These are phyloP conservation scores for Penicillium canariense DNA, from an alignment of 495 filamentous ascomycete species.

Conservation along the genomic window DNA sequence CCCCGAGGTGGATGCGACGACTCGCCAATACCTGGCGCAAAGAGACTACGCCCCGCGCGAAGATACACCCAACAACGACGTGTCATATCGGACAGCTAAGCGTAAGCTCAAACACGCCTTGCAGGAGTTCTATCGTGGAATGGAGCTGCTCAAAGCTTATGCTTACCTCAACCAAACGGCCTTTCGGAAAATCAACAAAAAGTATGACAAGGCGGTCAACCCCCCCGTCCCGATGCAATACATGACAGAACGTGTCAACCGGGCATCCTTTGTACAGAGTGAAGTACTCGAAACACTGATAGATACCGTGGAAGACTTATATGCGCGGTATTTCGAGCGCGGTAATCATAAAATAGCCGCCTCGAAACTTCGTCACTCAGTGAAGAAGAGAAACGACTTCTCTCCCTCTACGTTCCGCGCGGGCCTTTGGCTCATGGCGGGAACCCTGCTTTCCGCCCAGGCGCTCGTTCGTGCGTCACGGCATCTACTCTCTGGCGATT, in stretches of 20 bases:
- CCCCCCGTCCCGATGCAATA: slow-evolving; percentile 74
- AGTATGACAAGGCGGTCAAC: slow-evolving; percentile 88
- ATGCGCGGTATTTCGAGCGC: slow-evolving; percentile 86
- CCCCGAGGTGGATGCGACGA: slow-evolving; percentile 35
- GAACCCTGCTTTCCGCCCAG: slow-evolving; percentile 69
- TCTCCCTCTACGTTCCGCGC: slow-evolving; percentile 73
- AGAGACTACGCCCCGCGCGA: slow-evolving; percentile 66
- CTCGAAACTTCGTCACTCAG: slow-evolving; percentile 73
- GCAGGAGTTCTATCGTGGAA: slow-evolving; percentile 87
- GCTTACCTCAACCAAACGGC: slow-evolving; percentile 84
- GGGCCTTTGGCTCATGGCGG: slow-evolving; percentile 74
- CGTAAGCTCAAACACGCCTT: slow-evolving; percentile 85
- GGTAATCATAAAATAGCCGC: slow-evolving; percentile 89
- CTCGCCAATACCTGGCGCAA: slow-evolving; percentile 32
- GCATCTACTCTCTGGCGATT: slow-evolving; percentile 50
- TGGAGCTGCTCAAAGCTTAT: slow-evolving; percentile 90
- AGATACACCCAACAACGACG: slow-evolving; percentile 49
- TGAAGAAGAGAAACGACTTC: slow-evolving; percentile 63
- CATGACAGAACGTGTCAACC: slow-evolving; percentile 90
- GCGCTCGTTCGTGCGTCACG: slow-evolving; percentile 65
- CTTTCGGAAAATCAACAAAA: slow-evolving; percentile 98
- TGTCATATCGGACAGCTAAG: slow-evolving; percentile 82
- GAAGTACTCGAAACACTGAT: slow-evolving; percentile 77
- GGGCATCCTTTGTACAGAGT: slow-evolving; percentile 84
- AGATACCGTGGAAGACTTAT: slow-evolving; percentile 78